These are phyloP conservation scores for Euphorbia lathyris DNA, from an alignment of 345 rosid species.

Conservation along the genomic window DNA sequence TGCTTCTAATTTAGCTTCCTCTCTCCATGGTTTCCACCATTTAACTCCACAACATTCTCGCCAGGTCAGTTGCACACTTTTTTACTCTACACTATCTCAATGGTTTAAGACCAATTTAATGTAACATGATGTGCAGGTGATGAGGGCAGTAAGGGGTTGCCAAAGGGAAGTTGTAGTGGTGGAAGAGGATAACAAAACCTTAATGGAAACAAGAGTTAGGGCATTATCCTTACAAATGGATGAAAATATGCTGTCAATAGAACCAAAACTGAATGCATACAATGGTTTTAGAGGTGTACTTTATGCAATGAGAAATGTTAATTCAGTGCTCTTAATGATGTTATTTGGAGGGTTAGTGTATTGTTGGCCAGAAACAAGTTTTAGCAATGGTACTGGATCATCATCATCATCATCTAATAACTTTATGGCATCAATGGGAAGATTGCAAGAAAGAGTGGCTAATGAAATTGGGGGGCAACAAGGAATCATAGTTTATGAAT, in stretches of 20 bases:
- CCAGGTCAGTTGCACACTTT: conserved; percentile 42
- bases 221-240: conserved; percentile 30
- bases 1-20: conserved; percentile 39
- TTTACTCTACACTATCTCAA: too few relatives aligned
- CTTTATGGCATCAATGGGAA: conserved; percentile 47
- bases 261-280: conserved; percentile 57
- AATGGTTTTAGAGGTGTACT: conserved; percentile 81
- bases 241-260: conserved; percentile 24
- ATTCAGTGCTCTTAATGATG: conserved; percentile 57
- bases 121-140: conserved; percentile 35
- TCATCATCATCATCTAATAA: background rate
- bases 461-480: conserved; percentile 39
- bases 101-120: too few relatives aligned
- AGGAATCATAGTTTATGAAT: conserved; percentile 56
- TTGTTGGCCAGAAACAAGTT: conserved; percentile 38
- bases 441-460: conserved; percentile 60
- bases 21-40: conserved; percentile 29
- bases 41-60: conserved; percentile 36
- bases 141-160: conserved; percentile 42
- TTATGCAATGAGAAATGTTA: conserved; percentile 66
- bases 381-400: conserved; percentile 36
- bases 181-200: conserved; percentile 43
- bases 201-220: conserved; percentile 17
- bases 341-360: conserved; percentile 60
- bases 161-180: conserved; percentile 39